Base-by-base conservation (phyloP, 2,329 filamentous ascomycete genomes). In the Exophiala viscosa region DNA sequence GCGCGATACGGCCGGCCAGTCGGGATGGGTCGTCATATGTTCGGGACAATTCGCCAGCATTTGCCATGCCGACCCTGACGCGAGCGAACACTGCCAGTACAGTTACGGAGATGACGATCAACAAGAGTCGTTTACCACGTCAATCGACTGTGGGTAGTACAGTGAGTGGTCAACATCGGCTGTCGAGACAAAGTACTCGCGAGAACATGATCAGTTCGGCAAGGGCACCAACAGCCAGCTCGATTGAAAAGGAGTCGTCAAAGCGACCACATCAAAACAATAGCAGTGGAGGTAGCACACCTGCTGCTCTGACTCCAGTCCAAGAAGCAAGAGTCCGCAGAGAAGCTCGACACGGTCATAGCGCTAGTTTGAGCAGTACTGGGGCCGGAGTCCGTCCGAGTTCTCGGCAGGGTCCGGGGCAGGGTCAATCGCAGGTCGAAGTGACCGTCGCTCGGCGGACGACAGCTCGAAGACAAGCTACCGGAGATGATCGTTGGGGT, bases 161-260 rank as follows among this genome's bases (percentile, higher is more conserved):
- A 10, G 32, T 56, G 20, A 40, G 41, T 41, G 50, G 53, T n/a
- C 56, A 53, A n/a, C 52, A 59, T 44, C 50, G 60, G 20, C 54
- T 63, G 6, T 61, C 58, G 3, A 39, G 60, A 42, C 60, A 61
- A 41, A 59, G 59, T 20, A 63, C 60, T n/a, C 52, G 59, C 35
- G 60, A 63, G 40, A 59, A 55, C 14, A 60, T 63, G 50, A 45
- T 54, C 38, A 52, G 51, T 4, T 54, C 50, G 11, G 39, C 48
- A 4, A 49, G 52, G 18, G 49, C 28, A 9, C 41, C 49, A 6
- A 35, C 33, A 4, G 14, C 46, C 5, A 45, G 34, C 36, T 47
- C 50, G 2, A 33, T 36, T 13, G 51, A 57, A 7, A 55, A 52
- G 35, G 54, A 57, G 17, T 14, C 40, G 9, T 41, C 9, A 18